Conservation (phyloP, 495 filamentous ascomycete species). For the Venustampulla echinocandica region DNA sequence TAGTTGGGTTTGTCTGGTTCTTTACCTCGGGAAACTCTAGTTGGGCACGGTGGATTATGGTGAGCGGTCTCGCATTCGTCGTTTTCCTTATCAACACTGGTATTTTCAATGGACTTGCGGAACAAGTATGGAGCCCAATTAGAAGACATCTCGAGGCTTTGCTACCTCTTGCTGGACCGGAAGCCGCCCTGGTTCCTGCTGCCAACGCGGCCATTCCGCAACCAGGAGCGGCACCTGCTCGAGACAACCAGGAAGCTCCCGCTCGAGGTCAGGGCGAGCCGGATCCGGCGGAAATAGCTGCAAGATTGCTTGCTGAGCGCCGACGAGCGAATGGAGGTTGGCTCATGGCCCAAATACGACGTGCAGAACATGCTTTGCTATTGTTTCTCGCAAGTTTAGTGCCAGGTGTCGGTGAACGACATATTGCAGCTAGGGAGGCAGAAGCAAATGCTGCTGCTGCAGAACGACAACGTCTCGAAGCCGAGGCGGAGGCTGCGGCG, state of each 20-base stretch:
- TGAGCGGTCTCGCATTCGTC: slow-evolving; percentile 47
- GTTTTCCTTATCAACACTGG: slow-evolving; percentile 60
- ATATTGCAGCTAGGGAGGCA: slow-evolving; percentile 41
- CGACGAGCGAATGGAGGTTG: slow-evolving; percentile 40
- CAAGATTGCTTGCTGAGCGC: slow-evolving; percentile 44
- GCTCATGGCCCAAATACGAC: slow-evolving; percentile 48
- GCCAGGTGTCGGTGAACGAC: slow-evolving; percentile 76
- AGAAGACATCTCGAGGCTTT: slow-evolving; percentile 64
- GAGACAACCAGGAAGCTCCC: background rate
- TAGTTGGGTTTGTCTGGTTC: slow-evolving; percentile 71
- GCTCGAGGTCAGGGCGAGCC: slow-evolving; percentile 25
- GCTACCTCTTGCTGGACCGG: slow-evolving; percentile 43
- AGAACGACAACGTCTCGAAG: slow-evolving; percentile 19
- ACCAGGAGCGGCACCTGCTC: slow-evolving; percentile 5
- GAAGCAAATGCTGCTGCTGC: slow-evolving; percentile 20
- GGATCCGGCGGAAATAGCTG: slow-evolving; percentile 45
- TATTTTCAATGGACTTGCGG: slow-evolving; percentile 47
- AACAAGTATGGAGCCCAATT: slow-evolving; percentile 51
- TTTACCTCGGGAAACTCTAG: slow-evolving; percentile 62
- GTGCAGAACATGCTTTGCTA: slow-evolving; percentile 64
- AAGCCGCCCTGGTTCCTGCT: slow-evolving; percentile 15
- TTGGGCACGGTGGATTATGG: slow-evolving; percentile 59
- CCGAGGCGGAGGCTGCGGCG: slow-evolving; percentile 12
- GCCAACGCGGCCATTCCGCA: slow-evolving; percentile 10
- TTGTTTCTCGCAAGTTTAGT: slow-evolving; percentile 79